A percentile compares a stretch with the other conserved stretches of the same genome.
Conservation (phyloP, 2,329 filamentous ascomycete genomes). For the Aschersonia sp. region DNA sequence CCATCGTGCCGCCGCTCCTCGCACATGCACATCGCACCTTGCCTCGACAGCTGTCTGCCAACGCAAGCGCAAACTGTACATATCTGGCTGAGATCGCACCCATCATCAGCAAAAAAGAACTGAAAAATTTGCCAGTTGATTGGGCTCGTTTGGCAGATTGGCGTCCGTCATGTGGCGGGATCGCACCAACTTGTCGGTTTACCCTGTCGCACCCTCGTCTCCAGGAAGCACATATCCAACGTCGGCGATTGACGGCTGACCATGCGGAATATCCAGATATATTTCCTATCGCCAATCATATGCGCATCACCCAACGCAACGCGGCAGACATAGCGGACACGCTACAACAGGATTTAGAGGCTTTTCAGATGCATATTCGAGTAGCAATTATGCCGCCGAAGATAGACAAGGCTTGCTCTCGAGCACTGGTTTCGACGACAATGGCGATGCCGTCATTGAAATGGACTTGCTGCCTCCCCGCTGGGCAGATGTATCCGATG, state of each 20-base stretch:
- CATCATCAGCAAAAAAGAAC: background rate
- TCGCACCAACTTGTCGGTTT: constrained; percentile 83
- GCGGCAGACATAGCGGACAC: constrained; percentile 48
- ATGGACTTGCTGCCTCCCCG: constrained; percentile 93
- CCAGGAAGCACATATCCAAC: background rate
- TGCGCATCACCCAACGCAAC: constrained; percentile 82
- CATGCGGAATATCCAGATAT: constrained; percentile 46
- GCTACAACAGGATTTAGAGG: constrained; percentile 33
- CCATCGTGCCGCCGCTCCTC: too few relatives aligned
- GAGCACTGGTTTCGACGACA: constrained; percentile 60
- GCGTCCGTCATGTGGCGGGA: constrained; percentile 90
- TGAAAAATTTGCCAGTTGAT: background rate
- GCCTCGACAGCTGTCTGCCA: too few relatives aligned
- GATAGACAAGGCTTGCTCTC: constrained; percentile 71
- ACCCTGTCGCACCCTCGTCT: constrained; percentile 1
- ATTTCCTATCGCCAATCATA: constrained; percentile 99
- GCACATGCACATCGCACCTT: too few relatives aligned
- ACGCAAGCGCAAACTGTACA: too few relatives aligned
- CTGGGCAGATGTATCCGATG: constrained; percentile 91
- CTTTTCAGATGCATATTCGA: constrained; percentile 45
- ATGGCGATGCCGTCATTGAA: constrained; percentile 91
- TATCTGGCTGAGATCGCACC: background rate
- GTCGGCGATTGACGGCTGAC: background rate
- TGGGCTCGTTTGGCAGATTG: background rate
- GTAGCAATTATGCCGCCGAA: constrained; percentile 28